A percentile compares a stretch with the other conserved stretches of the same genome.
Conservation (phyloP, 352 stramenopile genomes). For the Albugo laibachii region DNA sequence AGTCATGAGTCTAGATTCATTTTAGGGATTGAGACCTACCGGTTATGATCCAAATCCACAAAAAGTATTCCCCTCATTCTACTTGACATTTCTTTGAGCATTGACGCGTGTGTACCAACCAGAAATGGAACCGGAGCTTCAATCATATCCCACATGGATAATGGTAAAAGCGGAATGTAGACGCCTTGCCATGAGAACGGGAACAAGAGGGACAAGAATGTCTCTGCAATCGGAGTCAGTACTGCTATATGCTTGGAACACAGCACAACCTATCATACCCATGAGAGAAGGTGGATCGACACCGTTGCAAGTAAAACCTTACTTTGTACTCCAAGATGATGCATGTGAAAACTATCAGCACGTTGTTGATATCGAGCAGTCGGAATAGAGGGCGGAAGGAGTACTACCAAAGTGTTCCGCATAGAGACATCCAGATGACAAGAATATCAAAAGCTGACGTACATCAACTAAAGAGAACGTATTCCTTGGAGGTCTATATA, state of each 20-base stretch:
- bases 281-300: not conserved
- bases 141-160: conserved; percentile 83
- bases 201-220: conserved; percentile 80
- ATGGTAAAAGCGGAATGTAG: conserved; percentile 87
- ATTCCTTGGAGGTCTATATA: conserved; percentile 80
- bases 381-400: conserved; percentile 87
- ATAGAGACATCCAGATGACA: not conserved
- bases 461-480: conserved; percentile 83
- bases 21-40: conserved; percentile 10
- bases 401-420: conserved; percentile 26
- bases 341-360: conserved; percentile 80
- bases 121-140: conserved; percentile 91
- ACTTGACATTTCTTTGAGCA: conserved; percentile 30
- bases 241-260: conserved; percentile 80
- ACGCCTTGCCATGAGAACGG: conserved; percentile 89
- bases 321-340: conserved; percentile 81
- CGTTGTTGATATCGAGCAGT: conserved; percentile 80
- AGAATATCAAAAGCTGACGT: conserved; percentile 5
- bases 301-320: not conserved
- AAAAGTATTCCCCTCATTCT: conserved; percentile 79
- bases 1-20: not conserved
- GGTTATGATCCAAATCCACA: conserved; percentile 88
- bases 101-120: conserved; percentile 78
- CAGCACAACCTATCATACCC: conserved; percentile 56
- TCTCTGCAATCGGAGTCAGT: conserved; percentile 82